These are phyloP conservation scores for Rhizopogon roseolus DNA, from an alignment of 768 basidiomycete species.

Conservation along the genomic window DNA sequence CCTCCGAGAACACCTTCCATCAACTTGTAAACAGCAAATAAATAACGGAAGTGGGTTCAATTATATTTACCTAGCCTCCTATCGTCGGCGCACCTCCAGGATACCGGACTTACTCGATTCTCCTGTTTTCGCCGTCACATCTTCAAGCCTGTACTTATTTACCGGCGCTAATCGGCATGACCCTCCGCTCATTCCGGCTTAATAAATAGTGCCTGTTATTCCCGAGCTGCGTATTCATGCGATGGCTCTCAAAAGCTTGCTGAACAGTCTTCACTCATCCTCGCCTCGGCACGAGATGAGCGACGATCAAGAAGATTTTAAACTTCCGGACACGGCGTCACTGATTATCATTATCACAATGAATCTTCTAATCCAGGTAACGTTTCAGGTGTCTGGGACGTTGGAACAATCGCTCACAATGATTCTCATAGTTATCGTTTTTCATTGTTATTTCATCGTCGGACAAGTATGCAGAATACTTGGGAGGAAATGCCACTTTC, in stretches of 20 bases:
- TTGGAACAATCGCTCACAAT: neutral
- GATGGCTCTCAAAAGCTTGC: neutral
- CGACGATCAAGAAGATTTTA: slow-evolving; percentile 29
- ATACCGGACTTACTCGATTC: too few species aligned
- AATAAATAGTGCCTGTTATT: neutral
- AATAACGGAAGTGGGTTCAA: too few species aligned
- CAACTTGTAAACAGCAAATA: too few species aligned
- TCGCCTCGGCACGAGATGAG: neutral
- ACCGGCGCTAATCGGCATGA: too few species aligned
- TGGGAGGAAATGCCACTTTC: slow-evolving; percentile 68
- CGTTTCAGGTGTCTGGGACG: neutral
- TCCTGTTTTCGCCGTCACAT: too few species aligned
- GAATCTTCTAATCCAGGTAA: slow-evolving; percentile 43
- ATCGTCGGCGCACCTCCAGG: too few species aligned
- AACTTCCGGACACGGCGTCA: slow-evolving; percentile 43
- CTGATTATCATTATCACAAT: slow-evolving; percentile 40
- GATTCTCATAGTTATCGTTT: slow-evolving; percentile 47
- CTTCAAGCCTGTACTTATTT: too few species aligned
- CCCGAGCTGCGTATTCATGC: neutral
- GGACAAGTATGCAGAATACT: slow-evolving; percentile 52
- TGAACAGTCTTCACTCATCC: neutral
- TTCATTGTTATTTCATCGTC: slow-evolving; percentile 69
- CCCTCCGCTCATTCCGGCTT: too few species aligned
- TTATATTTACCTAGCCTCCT: too few species aligned
- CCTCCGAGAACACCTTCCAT: too few species aligned